phyloP scores from a whole-genome alignment of 2,329 filamentous ascomycete genomes.

The Ophiostoma quercus region DNA sequence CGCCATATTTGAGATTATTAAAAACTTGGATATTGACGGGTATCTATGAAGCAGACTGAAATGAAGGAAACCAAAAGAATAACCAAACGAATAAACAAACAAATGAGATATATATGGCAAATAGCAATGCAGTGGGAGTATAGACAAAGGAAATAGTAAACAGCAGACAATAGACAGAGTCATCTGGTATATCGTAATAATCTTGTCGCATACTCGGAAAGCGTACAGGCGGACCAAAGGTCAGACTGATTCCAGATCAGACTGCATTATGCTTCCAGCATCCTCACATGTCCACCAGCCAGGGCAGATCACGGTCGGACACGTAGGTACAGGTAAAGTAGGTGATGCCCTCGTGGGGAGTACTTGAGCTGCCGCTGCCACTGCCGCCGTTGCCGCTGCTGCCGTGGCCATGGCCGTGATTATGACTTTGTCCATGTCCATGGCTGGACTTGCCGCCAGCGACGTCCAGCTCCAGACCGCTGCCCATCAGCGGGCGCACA shows the following conservation, averaged over 20 bases:
- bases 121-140: neutral
- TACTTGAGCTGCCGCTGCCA: neutral
- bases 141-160: constrained; percentile 14
- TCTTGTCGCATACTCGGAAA: neutral
- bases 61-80: neutral
- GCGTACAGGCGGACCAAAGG: too few species aligned
- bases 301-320: constrained; percentile 47
- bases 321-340: constrained; percentile 51
- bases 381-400: constrained; percentile 37
- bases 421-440: neutral
- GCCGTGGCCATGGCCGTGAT: constrained; percentile 33
- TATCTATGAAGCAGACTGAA: neutral
- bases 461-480: constrained; percentile 75
- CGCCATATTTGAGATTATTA: neutral
- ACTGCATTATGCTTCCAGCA: neutral
- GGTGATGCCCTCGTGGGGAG: constrained; percentile 39
- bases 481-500: constrained; percentile 80
- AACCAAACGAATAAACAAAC: neutral
- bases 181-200: neutral
- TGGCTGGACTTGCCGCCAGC: constrained; percentile 31
- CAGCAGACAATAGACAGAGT: neutral
- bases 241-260: neutral
- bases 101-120: neutral
- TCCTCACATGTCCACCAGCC: constrained; percentile 37
- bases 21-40: constrained; percentile 7